Percentiles rank a stretch among this genome's conserved stretches.
Evolutionary conservation across 2,329 filamentous ascomycete genomes (phyloP).

Genomic region (Ceratocystis alfenasii): DNA sequence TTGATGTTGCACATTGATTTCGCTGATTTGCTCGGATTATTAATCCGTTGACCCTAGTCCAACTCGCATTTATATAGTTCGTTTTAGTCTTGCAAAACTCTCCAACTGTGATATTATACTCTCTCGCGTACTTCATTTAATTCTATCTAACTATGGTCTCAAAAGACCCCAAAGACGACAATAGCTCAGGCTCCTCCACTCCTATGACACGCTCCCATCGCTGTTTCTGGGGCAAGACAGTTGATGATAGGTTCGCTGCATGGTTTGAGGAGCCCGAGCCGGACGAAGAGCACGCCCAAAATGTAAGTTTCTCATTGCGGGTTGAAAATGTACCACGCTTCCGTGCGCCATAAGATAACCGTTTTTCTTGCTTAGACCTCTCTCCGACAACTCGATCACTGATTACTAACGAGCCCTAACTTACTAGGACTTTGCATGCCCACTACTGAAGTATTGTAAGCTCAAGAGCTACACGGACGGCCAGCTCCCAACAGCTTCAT

Average conservation of each 20-base stretch:
- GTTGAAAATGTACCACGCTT: too few species aligned
- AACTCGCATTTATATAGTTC: too few species aligned
- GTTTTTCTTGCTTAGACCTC: background rate
- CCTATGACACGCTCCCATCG: background rate
- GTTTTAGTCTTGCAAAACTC: too few species aligned
- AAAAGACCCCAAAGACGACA: background rate
- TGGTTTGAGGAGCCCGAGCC: slow-evolving; percentile 12
- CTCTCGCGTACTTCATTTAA: too few species aligned
- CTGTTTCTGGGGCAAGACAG: slow-evolving; percentile 13
- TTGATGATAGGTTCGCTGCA: slow-evolving; percentile 17
- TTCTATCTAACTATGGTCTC: background rate
- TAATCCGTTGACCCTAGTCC: too few species aligned
- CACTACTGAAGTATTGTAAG: slow-evolving; percentile 33
- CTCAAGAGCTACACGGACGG: slow-evolving; percentile 30
- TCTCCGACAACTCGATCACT: background rate
- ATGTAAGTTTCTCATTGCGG: background rate
- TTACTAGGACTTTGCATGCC: slow-evolving; percentile 35
- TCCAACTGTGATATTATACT: too few species aligned
- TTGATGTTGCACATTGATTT: too few species aligned
- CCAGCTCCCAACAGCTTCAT: slow-evolving; percentile 33
- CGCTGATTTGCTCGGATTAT: too few species aligned
- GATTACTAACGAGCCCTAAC: too few species aligned
- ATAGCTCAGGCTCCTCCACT: background rate
- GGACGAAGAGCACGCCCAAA: background rate
- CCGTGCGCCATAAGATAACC: background rate